These are phyloP conservation scores for Pythium pyrilobum DNA, from an alignment of 352 stramenopile genomes.

Conservation along the genomic window DNA sequence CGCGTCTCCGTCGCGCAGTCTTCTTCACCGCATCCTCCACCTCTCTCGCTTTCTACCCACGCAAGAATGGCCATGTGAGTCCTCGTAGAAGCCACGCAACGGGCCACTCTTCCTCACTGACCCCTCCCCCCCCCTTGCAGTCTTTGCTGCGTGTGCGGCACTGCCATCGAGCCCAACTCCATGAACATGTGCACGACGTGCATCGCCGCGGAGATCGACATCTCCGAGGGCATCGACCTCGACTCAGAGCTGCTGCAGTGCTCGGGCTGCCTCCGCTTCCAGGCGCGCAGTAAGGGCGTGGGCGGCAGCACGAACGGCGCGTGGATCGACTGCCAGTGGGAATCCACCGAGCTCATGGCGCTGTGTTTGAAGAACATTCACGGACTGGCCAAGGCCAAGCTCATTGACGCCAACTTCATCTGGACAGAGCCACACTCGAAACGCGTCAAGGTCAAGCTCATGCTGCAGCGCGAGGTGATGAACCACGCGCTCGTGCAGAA, in stretches of 20 bases:
- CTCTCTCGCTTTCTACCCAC: background rate
- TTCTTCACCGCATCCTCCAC: no score
- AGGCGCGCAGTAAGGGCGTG: constrained; percentile 42
- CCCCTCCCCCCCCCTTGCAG: background rate
- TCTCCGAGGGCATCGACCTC: constrained; percentile 62
- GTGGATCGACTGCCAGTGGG: constrained; percentile 61
- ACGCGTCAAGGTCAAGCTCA: constrained; percentile 69
- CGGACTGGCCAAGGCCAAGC: constrained; percentile 57
- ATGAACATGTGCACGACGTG: constrained; percentile 78
- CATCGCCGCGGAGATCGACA: constrained; percentile 61
- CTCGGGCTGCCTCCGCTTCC: constrained; percentile 60
- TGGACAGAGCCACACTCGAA: constrained; percentile 84
- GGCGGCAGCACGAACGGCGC: constrained; percentile 32
- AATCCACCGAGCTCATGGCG: constrained; percentile 73
- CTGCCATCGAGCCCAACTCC: constrained; percentile 66
- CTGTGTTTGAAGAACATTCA: constrained; percentile 72
- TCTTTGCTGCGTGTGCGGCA: constrained; percentile 36
- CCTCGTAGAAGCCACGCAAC: background rate
- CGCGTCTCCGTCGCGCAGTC: no score
- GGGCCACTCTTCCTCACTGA: background rate
- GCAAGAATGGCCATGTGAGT: background rate
- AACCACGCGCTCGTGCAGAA: constrained; percentile 69
- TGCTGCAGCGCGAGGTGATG: constrained; percentile 63
- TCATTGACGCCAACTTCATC: constrained; percentile 74
- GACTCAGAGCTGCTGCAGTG: constrained; percentile 52